Evolutionary conservation across 345 rosid species (phyloP).

Genomic region (Moricandia moricandioides): DNA sequence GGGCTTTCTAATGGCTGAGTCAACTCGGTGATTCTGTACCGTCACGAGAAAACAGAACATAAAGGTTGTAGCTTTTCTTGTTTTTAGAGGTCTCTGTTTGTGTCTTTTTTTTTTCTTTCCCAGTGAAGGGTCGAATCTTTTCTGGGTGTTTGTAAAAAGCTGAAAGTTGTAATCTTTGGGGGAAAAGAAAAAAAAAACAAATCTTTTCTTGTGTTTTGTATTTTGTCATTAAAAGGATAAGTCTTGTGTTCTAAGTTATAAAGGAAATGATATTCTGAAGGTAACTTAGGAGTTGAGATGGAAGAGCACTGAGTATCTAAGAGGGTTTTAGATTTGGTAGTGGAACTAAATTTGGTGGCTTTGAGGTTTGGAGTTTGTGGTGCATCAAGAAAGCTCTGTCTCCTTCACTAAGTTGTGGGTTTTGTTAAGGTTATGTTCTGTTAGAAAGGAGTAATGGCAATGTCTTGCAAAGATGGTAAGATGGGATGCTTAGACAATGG

Average conservation of each 20-base stretch:
- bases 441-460: constrained; percentile 53
- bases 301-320: constrained; percentile 6
- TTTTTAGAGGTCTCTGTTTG: constrained; percentile 2
- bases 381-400: constrained; percentile 18
- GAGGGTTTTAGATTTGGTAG: constrained; percentile 13
- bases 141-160: constrained; percentile 39
- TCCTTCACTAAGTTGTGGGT: constrained; percentile 8
- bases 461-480: constrained; percentile 93
- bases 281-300: constrained; percentile 21
- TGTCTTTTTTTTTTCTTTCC: neutral
- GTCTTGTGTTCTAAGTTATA: constrained; percentile 12
- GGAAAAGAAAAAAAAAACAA: constrained; percentile 12
- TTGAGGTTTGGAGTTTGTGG: too few relatives aligned
- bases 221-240: constrained; percentile 43
- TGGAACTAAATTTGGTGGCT: neutral
- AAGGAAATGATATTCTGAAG: neutral
- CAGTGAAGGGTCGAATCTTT: constrained; percentile 43
- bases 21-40: constrained; percentile 25
- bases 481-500: constrained; percentile 78
- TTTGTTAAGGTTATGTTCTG: constrained; percentile 1
- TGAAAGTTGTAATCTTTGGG: constrained; percentile 59
- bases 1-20: constrained; percentile 36
- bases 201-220: constrained; percentile 49
- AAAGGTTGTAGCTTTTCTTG: constrained; percentile 30
- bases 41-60: constrained; percentile 12